phyloP scores from a whole-genome alignment of 371 early-diverging fungal species.

The Haplosporangium sp. region DNA sequence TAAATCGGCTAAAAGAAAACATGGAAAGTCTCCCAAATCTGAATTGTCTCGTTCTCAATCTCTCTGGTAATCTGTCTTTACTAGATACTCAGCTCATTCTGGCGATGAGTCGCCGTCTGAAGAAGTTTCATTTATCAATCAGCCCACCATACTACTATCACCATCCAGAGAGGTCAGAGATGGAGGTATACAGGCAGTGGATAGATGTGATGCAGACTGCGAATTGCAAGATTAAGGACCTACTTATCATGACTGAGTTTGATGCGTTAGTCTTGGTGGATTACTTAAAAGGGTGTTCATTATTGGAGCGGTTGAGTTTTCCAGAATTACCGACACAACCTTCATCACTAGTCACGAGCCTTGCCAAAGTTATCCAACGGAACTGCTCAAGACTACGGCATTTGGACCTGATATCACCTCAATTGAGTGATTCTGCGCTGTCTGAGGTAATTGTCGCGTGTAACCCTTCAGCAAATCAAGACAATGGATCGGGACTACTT shows the following conservation, averaged over 20 bases:
- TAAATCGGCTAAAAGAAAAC: background rate
- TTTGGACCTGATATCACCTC: background rate
- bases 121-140: conserved; percentile 12
- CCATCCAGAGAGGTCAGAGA: background rate
- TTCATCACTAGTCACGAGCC: background rate
- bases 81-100: background rate
- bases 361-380: background rate
- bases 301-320: conserved; percentile 2
- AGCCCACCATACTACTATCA: background rate
- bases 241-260: conserved; percentile 3
- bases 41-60: background rate
- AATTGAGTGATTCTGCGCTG: background rate
- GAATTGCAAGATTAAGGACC: conserved; percentile 11
- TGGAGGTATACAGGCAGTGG: background rate
- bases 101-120: background rate
- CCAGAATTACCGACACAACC: background rate
- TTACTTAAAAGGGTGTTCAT: conserved; percentile 3
- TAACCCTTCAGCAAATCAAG: background rate
- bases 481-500: background rate
- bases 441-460: background rate
- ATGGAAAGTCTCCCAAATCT: background rate
- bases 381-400: conserved; percentile 8
- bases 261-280: conserved; percentile 1
- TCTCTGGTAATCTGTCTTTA: background rate
- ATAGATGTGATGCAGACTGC: background rate